phyloP scores from a whole-genome alignment of 805 yeast species.

The Peterozyma toletana region DNA sequence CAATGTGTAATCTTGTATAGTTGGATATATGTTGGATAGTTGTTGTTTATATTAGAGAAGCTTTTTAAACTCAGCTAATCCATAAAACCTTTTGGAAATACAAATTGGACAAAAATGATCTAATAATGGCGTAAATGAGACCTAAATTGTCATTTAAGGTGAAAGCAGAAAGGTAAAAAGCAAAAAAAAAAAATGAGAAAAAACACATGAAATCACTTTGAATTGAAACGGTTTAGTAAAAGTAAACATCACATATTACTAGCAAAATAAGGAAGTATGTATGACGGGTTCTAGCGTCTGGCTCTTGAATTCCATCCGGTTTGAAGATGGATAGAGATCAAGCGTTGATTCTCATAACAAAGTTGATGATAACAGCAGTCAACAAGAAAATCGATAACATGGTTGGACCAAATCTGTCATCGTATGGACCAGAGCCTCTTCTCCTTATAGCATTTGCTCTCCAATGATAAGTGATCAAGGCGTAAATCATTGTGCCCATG shows the following conservation, averaged over 20 bases:
- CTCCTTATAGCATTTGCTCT: constrained; percentile 97
- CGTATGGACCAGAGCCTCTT: constrained; percentile 99
- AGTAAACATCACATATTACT: not conserved
- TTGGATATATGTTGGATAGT: constrained; percentile 6
- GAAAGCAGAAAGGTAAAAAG: no score
- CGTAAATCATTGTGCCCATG: constrained; percentile 96
- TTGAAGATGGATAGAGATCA: constrained; percentile 13
- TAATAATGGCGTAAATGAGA: no score
- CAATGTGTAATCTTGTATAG: not conserved
- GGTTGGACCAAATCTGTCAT: constrained; percentile 97
- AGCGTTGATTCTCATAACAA: constrained; percentile 70
- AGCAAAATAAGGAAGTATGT: not conserved
- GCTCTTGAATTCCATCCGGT: not conserved
- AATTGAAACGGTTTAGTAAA: no score
- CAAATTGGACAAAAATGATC: no score
- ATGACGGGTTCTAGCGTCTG: not conserved
- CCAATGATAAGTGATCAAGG: constrained; percentile 96
- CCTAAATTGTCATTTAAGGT: no score
- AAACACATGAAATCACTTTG: no score
- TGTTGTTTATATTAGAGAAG: no score
- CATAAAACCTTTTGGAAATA: no score
- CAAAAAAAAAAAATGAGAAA: no score
- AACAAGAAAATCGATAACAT: constrained; percentile 90
- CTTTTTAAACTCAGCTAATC: no score
- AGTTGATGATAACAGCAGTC: constrained; percentile 90